Conservation (phyloP, 176 grass and related monocot species). For the Ampelocalamus luodianensis region DNA sequence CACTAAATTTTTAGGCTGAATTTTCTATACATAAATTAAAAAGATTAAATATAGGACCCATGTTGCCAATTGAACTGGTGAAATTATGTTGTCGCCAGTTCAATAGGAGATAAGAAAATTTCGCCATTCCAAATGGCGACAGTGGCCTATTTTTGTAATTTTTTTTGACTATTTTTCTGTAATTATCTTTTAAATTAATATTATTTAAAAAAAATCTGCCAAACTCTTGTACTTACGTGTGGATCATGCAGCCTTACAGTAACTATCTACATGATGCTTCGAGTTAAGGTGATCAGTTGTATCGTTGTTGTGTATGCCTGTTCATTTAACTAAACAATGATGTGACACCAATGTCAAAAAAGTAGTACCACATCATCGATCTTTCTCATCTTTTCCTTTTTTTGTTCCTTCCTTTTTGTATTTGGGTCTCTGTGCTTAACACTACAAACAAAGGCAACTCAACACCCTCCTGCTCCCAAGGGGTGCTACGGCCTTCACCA, state of each 20-base stretch:
- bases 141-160: too few relatives aligned
- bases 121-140: too few relatives aligned
- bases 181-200: too few relatives aligned
- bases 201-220: too few relatives aligned
- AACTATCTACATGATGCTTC: background rate
- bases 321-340: background rate
- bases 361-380: background rate
- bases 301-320: background rate
- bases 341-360: slow-evolving; percentile 3
- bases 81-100: too few relatives aligned
- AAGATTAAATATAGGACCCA: too few relatives aligned
- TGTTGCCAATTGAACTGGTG: too few relatives aligned
- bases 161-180: too few relatives aligned
- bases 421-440: background rate
- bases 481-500: background rate
- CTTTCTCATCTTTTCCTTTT: background rate
- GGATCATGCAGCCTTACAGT: too few relatives aligned
- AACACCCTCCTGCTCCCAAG: background rate
- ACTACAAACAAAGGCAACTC: background rate
- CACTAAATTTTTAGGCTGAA: too few relatives aligned
- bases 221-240: background rate
- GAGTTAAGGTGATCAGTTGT: background rate
- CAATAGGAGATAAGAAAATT: too few relatives aligned
- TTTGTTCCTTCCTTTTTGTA: background rate
- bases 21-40: too few relatives aligned